Evolutionary conservation across 495 filamentous ascomycete genomes (phyloP), one percentile per base, ranked within the genome.

Genomic region (Xylaria nigripes): DNA sequence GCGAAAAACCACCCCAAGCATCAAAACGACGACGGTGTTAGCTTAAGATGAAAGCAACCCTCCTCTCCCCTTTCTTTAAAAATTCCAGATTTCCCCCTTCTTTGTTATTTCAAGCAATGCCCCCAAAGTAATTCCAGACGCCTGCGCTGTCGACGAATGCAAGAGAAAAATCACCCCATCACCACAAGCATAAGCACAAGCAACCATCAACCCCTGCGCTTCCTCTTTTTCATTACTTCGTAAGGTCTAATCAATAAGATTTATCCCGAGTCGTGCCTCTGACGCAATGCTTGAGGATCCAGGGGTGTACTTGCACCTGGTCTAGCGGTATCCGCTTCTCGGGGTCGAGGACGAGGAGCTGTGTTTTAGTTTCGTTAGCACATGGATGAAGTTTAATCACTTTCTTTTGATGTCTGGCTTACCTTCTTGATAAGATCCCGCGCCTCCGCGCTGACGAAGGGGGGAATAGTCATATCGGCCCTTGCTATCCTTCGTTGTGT

Each of bases 261-360:
- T 68, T 72, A 48, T 76, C 76, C 43, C 78, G 61, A 50, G 83
- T 81, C 63, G 89, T 86, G 5, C 87, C 83, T 70, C 89, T 91
- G 13, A 83, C 77, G 68, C 94, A 97, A 70, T 98, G 89, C 78
- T 95, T 98, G 59, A 96, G 63, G 57, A 98, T 96, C 93, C 93
- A 98, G 22, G 93, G 92, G 68, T 98, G 93, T 40, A 78, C 80
- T 68, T 89, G 83, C 45, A 96, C 87, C 32, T 96, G 87, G 15
- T 93, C 89, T 1, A 98, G 78, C 1, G 90, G 79, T 41, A 98
- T 87, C 27, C 93, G 78, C 76, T 95, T 95, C 64, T 95, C 90
- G 0, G 93, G 94, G 58, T 96, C 90, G 51, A 97, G 80, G 19
- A 96, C 89, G 48, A 98, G 81, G 34, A 98, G 74, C 90, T 96